Evolutionary conservation across 202 grass and related monocot species (phyloP).

Genomic region (Musa balbisiana): DNA sequence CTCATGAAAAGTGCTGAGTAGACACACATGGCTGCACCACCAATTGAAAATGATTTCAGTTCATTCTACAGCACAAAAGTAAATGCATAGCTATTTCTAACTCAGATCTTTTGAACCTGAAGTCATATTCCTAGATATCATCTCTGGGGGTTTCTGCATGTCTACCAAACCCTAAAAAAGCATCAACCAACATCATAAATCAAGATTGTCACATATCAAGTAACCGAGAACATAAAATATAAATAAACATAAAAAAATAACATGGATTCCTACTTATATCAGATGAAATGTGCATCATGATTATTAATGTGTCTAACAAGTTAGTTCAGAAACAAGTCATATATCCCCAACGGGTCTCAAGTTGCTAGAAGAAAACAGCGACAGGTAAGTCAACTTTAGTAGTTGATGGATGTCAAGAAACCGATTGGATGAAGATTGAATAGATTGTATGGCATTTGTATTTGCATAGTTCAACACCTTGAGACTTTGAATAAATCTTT

Average conservation of each 20-base stretch:
- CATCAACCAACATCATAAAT: neutral
- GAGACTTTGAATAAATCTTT: no score
- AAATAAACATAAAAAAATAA: neutral
- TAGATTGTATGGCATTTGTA: neutral
- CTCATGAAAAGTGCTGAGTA: conserved; percentile 89
- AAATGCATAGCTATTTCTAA: conserved; percentile 1
- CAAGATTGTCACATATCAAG: neutral
- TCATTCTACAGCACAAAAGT: neutral
- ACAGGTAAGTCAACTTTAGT: no score
- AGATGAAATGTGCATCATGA: no score
- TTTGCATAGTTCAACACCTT: neutral
- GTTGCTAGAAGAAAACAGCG: no score
- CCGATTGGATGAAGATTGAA: neutral
- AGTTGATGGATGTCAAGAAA: neutral
- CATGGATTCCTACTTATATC: neutral
- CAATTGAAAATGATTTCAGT: conserved; percentile 21
- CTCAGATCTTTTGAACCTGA: conserved; percentile 31
- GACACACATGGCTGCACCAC: conserved; percentile 60
- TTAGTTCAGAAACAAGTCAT: no score
- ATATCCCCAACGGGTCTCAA: no score
- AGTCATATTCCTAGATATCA: conserved; percentile 93
- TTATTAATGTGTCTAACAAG: no score
- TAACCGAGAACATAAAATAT: neutral
- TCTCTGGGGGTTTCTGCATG: conserved; percentile 78
- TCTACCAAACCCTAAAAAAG: conserved; percentile 57